phyloP scores from a whole-genome alignment of 1,284 basidiomycete species.

The Irpex sp. region DNA sequence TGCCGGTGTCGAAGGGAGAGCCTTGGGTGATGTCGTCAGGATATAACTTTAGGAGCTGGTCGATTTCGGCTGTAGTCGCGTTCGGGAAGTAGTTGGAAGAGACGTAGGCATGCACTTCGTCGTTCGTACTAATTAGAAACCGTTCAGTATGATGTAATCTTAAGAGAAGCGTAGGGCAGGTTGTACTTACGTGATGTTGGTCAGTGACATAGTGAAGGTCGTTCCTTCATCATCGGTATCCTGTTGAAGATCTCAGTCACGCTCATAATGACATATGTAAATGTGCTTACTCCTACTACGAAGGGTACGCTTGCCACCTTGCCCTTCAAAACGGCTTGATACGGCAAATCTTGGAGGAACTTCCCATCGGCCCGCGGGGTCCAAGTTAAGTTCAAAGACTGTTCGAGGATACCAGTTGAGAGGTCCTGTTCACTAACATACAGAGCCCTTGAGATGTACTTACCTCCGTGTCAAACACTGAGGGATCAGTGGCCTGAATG shows the following conservation, averaged over 20 bases:
- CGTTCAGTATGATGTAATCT: not conserved
- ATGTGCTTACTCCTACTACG: slow-evolving; percentile 18
- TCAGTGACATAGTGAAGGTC: not conserved
- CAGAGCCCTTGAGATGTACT: not conserved
- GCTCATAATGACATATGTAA: not conserved
- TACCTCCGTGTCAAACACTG: not conserved
- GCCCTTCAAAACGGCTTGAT: slow-evolving; percentile 18
- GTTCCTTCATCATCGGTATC: not conserved
- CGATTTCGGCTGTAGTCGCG: slow-evolving; percentile 12
- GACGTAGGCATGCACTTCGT: slow-evolving; percentile 31
- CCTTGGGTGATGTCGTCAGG: slow-evolving; percentile 30
- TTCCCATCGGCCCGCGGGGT: slow-evolving; percentile 25
- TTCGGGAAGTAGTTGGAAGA: slow-evolving; percentile 18
- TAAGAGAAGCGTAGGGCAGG: not conserved
- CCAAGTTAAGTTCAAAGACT: slow-evolving; percentile 16
- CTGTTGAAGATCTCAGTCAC: not conserved
- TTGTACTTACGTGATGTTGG: not conserved
- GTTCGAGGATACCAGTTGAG: not conserved
- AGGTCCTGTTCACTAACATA: not conserved
- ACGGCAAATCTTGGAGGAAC: slow-evolving; percentile 22
- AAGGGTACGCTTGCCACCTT: slow-evolving; percentile 23
- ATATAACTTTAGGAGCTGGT: slow-evolving; percentile 20
- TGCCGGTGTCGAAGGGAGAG: slow-evolving; percentile 47
- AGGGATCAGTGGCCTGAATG: not conserved
- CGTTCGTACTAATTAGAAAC: slow-evolving; percentile 30